phyloP scores from a whole-genome alignment of 148 eudicot species.

The Nepenthes gracilis region DNA sequence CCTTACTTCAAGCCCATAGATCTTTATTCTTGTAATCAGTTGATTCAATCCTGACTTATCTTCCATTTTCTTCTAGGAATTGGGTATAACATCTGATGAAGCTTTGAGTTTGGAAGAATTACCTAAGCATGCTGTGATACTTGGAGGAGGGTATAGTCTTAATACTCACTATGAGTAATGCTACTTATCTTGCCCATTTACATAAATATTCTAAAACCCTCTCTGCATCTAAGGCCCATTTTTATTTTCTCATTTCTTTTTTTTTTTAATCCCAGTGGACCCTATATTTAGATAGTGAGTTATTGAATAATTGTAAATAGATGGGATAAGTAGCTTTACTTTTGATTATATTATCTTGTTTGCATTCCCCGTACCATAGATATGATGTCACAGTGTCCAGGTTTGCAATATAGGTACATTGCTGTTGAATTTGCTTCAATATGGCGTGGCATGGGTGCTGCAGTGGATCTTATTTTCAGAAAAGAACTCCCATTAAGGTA shows the following conservation, averaged over 20 bases:
- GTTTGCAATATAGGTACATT: conserved; percentile 53
- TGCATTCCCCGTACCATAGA: background rate
- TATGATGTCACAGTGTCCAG: background rate
- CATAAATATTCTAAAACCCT: background rate
- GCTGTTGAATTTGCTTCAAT: conserved; percentile 99
- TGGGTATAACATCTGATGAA: conserved; percentile 92
- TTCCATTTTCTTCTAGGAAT: conserved; percentile 35
- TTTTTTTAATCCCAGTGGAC: too few relatives aligned
- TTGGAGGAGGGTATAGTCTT: conserved; percentile 80
- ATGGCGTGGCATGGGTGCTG: conserved; percentile 97
- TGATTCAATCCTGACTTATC: conserved; percentile 1
- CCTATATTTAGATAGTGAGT: too few relatives aligned
- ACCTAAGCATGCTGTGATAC: conserved; percentile 82
- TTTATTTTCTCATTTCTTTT: background rate
- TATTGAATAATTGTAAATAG: too few relatives aligned
- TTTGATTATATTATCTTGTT: background rate
- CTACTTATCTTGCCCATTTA: conserved; percentile 1
- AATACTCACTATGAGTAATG: background rate
- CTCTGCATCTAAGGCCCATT: background rate
- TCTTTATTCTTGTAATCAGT: background rate
- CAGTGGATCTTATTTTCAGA: conserved; percentile 72
- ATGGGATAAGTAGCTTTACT: too few relatives aligned
- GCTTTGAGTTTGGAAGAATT: conserved; percentile 95
- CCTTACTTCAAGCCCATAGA: too few relatives aligned
- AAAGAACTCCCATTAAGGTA: conserved; percentile 96